Base-by-base conservation (phyloP, 768 basidiomycete species). In the Leccinum fibrillosum region DNA sequence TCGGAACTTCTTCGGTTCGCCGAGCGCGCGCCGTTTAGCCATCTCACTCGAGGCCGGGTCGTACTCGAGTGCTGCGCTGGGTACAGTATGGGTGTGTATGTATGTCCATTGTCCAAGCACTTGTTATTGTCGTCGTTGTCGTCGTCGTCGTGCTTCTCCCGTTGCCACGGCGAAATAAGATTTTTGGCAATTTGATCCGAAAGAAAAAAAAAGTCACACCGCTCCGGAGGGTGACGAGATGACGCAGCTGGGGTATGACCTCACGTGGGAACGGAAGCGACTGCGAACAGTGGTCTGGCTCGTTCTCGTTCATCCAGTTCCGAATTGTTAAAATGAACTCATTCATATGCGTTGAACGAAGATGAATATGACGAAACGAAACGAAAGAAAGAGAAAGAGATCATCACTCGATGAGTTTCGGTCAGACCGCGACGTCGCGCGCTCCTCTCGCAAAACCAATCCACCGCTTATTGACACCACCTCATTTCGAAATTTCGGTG, bases 181-280 rank as follows among this genome's bases (percentile, higher is more conserved):
- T 70, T 63, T 23, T 30, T 25, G 30, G 35, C 47, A 7, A 21
- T 59, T 55, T 71, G 71, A 71, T 71, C 71, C 70, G 71, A 61
- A 49, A 56, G 19, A 51, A 32, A 17, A 30, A 28, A 50, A 39
- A 39, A n/a, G 39, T 42, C n/a, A n/a, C 39, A 42, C 37, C 17
- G 37, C 13, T 39, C 37, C 37, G 37, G 25, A 23, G 39, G 17
- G 30, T 11, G 17, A 44, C 63, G 28, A 57, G 15, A 71, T 71
- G 71, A 72, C 71, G 69, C 69, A 72, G 54, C 61, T 53, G 69
- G 69, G 68, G 69, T 62, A 66, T n/a, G 39, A 42, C 39, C 39
- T n/a, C 39, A 42, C 37, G 37, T 39, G 37, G 37, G 37, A 39
- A 39, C 37, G 17, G 37, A 39, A 4, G 17, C 17, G 37, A 39